Evolutionary conservation across 768 basidiomycete genomes (phyloP).

Genomic region (Strobilomyces echinocephalus): DNA sequence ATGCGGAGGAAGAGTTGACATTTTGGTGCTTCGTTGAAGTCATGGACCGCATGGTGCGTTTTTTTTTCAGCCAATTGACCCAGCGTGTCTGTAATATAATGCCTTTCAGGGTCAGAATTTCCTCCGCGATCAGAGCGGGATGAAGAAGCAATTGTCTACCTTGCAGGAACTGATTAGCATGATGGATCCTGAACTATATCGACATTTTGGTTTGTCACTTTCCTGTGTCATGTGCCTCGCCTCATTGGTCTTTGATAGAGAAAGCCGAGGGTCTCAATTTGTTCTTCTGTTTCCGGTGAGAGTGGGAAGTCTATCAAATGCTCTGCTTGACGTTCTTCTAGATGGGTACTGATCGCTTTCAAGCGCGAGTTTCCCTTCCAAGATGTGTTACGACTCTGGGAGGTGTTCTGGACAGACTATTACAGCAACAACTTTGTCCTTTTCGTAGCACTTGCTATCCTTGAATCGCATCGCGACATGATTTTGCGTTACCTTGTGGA

Average conservation of each 20-base stretch:
- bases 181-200: conserved; percentile 95
- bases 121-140: conserved; percentile 92
- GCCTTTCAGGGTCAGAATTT: conserved; percentile 82
- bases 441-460: conserved; percentile 88
- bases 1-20: conserved; percentile 81
- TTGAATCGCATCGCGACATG: conserved; percentile 94
- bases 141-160: conserved; percentile 89
- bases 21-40: conserved; percentile 97
- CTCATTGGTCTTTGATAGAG: conserved; percentile 45
- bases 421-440: conserved; percentile 86
- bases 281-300: conserved; percentile 96
- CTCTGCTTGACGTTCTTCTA: conserved; percentile 25
- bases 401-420: conserved; percentile 89
- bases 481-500: conserved; percentile 93
- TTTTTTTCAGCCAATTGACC: neutral
- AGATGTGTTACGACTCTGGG: conserved; percentile 89
- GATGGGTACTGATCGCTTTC: conserved; percentile 90
- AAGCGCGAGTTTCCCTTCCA: conserved; percentile 96
- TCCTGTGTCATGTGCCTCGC: neutral
- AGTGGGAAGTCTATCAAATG: neutral
- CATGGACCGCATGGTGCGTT: conserved; percentile 89
- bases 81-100: conserved; percentile 1
- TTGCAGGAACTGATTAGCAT: conserved; percentile 86
- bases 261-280: conserved; percentile 85
- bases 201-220: conserved; percentile 64